These are phyloP conservation scores for Cubamyces lactineus DNA, from an alignment of 768 basidiomycete species.

Conservation along the genomic window DNA sequence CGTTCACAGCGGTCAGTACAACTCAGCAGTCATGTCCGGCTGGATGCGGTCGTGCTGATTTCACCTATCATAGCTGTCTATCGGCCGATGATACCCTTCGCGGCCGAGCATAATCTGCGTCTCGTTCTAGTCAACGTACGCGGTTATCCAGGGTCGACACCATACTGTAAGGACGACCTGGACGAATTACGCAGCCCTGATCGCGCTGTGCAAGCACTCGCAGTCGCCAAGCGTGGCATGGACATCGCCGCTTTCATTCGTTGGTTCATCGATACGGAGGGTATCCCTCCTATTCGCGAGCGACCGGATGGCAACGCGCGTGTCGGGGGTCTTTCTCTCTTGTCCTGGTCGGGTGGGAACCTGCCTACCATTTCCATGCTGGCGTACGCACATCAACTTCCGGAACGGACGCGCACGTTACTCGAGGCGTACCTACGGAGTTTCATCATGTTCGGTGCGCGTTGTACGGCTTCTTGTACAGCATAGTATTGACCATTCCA, in stretches of 20 bases:
- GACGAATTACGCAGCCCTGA: neutral
- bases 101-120: slow-evolving; percentile 27
- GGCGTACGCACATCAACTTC: slow-evolving; percentile 15
- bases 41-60: neutral
- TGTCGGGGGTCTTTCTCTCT: slow-evolving; percentile 14
- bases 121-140: slow-evolving; percentile 31
- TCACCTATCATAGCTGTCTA: slow-evolving; percentile 13
- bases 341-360: slow-evolving; percentile 27
- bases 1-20: slow-evolving; percentile 25
- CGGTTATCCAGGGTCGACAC: slow-evolving; percentile 33
- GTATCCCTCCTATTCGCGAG: slow-evolving; percentile 14
- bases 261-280: slow-evolving; percentile 24
- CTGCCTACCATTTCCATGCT: slow-evolving; percentile 17
- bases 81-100: slow-evolving; percentile 23
- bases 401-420: slow-evolving; percentile 17
- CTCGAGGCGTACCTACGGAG: slow-evolving; percentile 18
- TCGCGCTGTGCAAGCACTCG: neutral
- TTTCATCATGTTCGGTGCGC: slow-evolving; percentile 26
- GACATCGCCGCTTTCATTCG: slow-evolving; percentile 26
- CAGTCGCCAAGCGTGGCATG: slow-evolving; percentile 13
- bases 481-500: too few relatives aligned
- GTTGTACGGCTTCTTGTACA: neutral
- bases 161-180: slow-evolving; percentile 26
- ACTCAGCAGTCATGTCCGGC: neutral
- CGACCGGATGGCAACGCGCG: neutral